Base-by-base conservation (phyloP, 73 alveolate genomes). In the Tetrahymena malaccensis region DNA sequence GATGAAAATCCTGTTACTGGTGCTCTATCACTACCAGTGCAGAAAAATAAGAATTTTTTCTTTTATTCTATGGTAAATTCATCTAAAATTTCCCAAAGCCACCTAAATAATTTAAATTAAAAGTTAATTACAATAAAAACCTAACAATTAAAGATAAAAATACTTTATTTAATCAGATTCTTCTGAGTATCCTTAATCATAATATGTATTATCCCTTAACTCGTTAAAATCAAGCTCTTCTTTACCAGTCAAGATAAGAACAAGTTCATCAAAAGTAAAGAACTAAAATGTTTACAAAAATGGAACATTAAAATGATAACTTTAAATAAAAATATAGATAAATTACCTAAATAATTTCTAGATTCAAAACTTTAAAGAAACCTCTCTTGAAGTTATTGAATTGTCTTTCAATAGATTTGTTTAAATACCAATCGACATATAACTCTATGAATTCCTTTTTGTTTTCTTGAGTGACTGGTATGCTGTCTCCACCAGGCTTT, bases 361-460 rank as follows among this genome's bases (percentile, higher is more conserved):
- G 94, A 43, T 95, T 94, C 22, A 95, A 94, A 31, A 95, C 96
- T 93, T 85, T 27, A 38, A 31, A 50, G 93, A 93, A 93, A 15
- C 96, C 97, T 94, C 85, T 50, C 84, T 85, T 55, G 85, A 97
- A 96, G 22, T 96, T 37, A 43, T 96, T 97, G 58, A 98, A 98
- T 95, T 94, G 93, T 31, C 95, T 97, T 85, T 97, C 96, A 25
- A 98, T 96, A 17, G 99, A 98, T 96, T 96, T 94, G 94, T 98
- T 98, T 94, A 99, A 96, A 94, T 97, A 95, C 98, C 99, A 99
- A 96, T 98, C 99, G 27, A 97, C 50, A 96, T 96, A 98, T 35
- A 99, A 97, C 57, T 98, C 97, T 27, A 99, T 99, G 96, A 97
- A 99, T 95, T 98, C 99, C 43, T 98, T 98, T 94, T 97, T 97